Percentiles rank a stretch among this genome's conserved stretches.
Conservation (phyloP, 257 asterid genomes). For the Solanum chiquidenum region DNA sequence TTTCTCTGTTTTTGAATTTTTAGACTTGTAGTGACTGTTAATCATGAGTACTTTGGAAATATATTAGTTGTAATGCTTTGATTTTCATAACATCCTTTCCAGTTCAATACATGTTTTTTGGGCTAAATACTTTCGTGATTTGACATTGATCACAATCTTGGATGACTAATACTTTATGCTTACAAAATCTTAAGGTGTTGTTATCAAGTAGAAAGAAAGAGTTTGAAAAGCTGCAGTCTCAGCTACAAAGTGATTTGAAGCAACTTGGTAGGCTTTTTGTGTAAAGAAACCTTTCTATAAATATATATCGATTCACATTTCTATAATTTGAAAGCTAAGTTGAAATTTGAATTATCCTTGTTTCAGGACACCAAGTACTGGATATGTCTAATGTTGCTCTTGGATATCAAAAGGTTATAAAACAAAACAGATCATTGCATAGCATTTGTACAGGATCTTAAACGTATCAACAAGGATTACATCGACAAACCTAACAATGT, state of each 20-base stretch:
- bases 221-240: constrained; percentile 47
- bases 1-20: not conserved
- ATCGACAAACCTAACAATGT: not conserved
- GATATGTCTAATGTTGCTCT: constrained; percentile 73
- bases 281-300: not conserved
- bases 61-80: not conserved
- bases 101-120: not conserved
- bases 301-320: not conserved
- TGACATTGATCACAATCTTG: not conserved
- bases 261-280: constrained; percentile 39
- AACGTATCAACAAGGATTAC: constrained; percentile 31
- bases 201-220: constrained; percentile 51
- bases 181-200: constrained; percentile 61
- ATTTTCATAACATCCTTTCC: not conserved
- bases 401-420: constrained; percentile 59
- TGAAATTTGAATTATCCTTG: constrained; percentile 3
- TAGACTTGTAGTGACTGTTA: not conserved
- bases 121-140: not conserved
- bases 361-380: constrained; percentile 58
- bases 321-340: not conserved
- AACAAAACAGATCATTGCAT: constrained; percentile 63
- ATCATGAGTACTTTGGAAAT: not conserved
- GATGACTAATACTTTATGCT: constrained; percentile 1
- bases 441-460: constrained; percentile 87
- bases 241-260: constrained; percentile 55